Evolutionary conservation across 2,329 filamentous ascomycete genomes (phyloP).

Genomic region (Penicillium palitans): DNA sequence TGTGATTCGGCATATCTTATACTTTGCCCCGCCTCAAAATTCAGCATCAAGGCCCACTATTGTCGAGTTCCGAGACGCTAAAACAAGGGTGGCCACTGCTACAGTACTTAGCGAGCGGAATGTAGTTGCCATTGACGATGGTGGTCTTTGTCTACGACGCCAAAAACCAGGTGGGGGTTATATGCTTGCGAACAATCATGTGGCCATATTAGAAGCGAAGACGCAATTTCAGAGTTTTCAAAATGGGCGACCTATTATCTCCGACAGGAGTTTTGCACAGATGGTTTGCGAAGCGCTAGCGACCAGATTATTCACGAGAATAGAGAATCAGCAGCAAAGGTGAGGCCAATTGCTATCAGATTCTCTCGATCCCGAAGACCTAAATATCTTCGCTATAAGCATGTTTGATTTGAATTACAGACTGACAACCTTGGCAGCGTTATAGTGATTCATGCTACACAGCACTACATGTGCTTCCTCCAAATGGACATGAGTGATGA

Average conservation of each 20-base stretch:
- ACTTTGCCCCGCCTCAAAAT: conserved; percentile 11
- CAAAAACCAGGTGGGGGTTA: neutral
- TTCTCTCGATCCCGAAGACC: neutral
- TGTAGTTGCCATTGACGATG: conserved; percentile 12
- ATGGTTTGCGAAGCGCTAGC: too few species aligned
- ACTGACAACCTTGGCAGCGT: too few species aligned
- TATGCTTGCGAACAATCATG: neutral
- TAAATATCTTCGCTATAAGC: neutral
- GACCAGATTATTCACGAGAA: neutral
- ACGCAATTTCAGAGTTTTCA: neutral
- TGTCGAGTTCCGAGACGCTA: conserved; percentile 15
- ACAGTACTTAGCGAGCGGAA: neutral
- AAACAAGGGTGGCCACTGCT: conserved; percentile 4
- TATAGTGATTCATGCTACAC: too few species aligned
- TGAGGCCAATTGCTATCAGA: neutral
- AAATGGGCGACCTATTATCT: neutral
- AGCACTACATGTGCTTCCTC: too few species aligned
- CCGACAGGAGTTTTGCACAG: too few species aligned
- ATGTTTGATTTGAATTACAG: neutral
- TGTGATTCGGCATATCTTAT: conserved; percentile 11
- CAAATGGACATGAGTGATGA: too few species aligned
- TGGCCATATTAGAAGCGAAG: neutral
- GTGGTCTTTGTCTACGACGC: conserved; percentile 10
- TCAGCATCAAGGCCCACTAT: neutral
- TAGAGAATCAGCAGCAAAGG: neutral